Evolutionary conservation across 768 basidiomycete genomes (phyloP), one percentile per base, ranked within the genome.

Genomic region (Boletus speciosus): DNA sequence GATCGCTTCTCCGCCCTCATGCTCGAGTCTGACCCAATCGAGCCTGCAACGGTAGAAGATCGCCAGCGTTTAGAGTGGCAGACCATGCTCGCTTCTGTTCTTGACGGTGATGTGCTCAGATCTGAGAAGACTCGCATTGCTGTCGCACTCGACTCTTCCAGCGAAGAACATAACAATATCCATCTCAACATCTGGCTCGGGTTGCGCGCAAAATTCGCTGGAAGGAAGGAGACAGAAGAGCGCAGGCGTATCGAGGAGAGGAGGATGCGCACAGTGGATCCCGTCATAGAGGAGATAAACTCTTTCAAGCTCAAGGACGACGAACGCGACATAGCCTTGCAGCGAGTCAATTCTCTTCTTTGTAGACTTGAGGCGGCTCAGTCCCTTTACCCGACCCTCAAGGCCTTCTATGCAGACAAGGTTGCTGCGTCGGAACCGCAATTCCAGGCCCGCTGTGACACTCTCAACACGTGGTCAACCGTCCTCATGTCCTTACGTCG

Each of bases 91-190:
- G 83, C 91, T 12, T 96, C 94, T 31, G 96, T 98, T 25, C 79
- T 99, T 43, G 83, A 84, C 31, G 95, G 97, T 10, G 95, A 98
- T 63, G 93, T 99, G 11, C 82, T 99, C 59, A 92, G 88, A 68
- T 89, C 92, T 1, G 97, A 98, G 74, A 97, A 93, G 73, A 90
- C 89, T 25, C 84, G 97, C 52, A 94, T 98, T 55, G 88, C 89
- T 29, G 85, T 84, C 44, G 89, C 84, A 15, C 74, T 93, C 47
- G 83, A 87, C 58, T 81, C 84, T 21, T 79, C 82, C 19, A 78
- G 78, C 8, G 85, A 90, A 53, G 84, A 86, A 72, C 81, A 86
- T 71, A 79, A 84, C 65, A 81, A 80, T 68, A 72, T 81, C 57
- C 81, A 84, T 65, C 73, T 82, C 42, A 84, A 86, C 60, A 80